A percentile compares a stretch with the other conserved stretches of the same genome.
Evolutionary conservation across 2,329 filamentous ascomycete genomes (phyloP).

Genomic region (Colletotrichum sojae): DNA sequence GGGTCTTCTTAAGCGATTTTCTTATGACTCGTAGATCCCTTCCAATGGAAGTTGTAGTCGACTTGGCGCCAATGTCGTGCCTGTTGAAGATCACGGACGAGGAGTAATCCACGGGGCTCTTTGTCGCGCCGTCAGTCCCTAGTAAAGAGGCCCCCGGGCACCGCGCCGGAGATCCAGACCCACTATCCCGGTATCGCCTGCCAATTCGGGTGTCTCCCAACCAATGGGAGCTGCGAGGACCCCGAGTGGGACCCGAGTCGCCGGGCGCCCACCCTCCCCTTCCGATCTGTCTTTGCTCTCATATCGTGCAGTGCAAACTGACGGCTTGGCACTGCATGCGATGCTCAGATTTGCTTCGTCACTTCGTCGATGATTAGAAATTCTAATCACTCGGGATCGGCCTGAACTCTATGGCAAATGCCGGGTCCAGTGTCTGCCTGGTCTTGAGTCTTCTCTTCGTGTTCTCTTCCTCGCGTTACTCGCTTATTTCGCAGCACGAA

Average conservation of each 20-base stretch:
- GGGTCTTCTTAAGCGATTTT: constrained; percentile 12
- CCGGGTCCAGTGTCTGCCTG: background rate
- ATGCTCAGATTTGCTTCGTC: background rate
- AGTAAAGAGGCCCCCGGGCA: background rate
- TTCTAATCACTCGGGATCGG: background rate
- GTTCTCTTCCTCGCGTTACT: background rate
- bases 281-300: background rate
- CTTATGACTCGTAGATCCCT: constrained; percentile 26
- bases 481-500: constrained; percentile 16
- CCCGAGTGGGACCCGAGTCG: background rate
- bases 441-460: background rate
- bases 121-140: background rate
- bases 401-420: constrained; percentile 14
- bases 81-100: constrained; percentile 1
- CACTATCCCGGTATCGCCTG: constrained; percentile 7
- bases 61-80: constrained; percentile 15
- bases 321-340: constrained; percentile 29
- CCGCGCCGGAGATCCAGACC: constrained; percentile 21
- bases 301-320: constrained; percentile 27
- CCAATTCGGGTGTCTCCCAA: background rate
- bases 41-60: constrained; percentile 13
- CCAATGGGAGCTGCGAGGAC: background rate
- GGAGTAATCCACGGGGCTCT: constrained; percentile 2
- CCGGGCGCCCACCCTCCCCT: background rate
- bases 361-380: constrained; percentile 1